Base-by-base conservation (phyloP, 306 rosid genomes). In the Macrotyloma uniflorum region DNA sequence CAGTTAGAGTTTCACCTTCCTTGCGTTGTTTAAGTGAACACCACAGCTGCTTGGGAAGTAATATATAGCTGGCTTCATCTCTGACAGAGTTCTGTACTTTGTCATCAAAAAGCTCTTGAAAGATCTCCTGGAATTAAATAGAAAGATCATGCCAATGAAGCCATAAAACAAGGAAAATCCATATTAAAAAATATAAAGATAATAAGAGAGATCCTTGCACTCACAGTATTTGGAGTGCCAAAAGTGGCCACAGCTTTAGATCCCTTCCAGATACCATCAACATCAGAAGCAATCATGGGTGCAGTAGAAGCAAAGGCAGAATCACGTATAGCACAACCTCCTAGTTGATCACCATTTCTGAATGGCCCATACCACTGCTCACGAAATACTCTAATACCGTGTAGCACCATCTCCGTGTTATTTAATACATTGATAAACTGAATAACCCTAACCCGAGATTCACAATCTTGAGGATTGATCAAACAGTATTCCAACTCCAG, bases 291-390 rank as follows among this genome's bases (percentile, higher is more conserved):
- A 72, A 71, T 38, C 86, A 82, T 45, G 43, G 93, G 89, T 57
- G 89, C 76, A 0, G 97, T 88, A 61, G 98, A 78, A 63, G 99
- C 98, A 76, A 95, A 93, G 26, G 94, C 94, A 33, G 99, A 93
- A 81, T 95, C 97, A 1, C 85, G 87, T 63, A 95, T 91, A 11
- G 98, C 86, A 58, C 99, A 95, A 64, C 99, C 99, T 30, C 99
- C 99, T 15, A 95, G 86, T 83, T 95, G 99, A 3, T 95, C 98
- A 10, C 99, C 99, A 33, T 95, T 88, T 84, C 97, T 91, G 86
- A 86, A 95, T 54, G 99, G 99, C n/a, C 99, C 98, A 62, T 95
- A 95, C 98, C 99, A 95, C 82, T 88, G 96, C 86, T 95, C 99
- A 47, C 93, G 85, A 86, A 82, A 90, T 45, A 93, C 94, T 83